Base-by-base conservation (phyloP, 495 filamentous ascomycete species). In the Ascodesmis nigricans region DNA sequence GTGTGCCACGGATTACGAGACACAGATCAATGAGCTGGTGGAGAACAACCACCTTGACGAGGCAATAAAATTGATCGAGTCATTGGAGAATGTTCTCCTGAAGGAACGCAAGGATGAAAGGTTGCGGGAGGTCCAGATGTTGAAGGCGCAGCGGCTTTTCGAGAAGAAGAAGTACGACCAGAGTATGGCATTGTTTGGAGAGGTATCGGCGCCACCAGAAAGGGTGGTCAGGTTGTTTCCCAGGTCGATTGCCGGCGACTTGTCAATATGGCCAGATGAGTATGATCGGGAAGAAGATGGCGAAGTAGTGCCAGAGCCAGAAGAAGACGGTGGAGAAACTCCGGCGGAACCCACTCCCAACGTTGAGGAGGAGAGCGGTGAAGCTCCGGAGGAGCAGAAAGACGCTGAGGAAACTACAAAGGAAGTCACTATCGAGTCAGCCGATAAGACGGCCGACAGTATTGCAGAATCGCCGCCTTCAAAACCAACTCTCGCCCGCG, bases 51-150 rank as follows among this genome's bases (percentile, higher is more conserved):
- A 69, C 44, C 70, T 81, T 28, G 84, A 99, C 45, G 87, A 99
- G 53, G 90, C 87, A 1, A 78, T 93, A 35, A 92, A 80, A 46
- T 54, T 99, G 6, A 56, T 92, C 2, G 62, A 60, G 26, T 78
- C 91, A 70, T 69, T 99, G 3, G 87, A 95, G 54, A 83, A 91
- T 57, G 84, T 82, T 0, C 62, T 95, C 5, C 55, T 99, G 5
- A 68, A 71, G 31, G 73, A 91, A 41, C 39, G 38, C 25, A 99
- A 95, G 47, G 62, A 65, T 17, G 72, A 75, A 35, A 69, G 73
- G 15, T 53, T 91, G 38, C 67, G 84, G 9, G 72, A 84, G 42
- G 67, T 83, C 27, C 82, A 81, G 57, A 81, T 91, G 55, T 63
- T 75, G 38, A 95, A 99, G 47, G 87, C 87, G 0, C 76, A 91